These are phyloP conservation scores for Taphrina betulina DNA, from an alignment of 1,139 yeast genomes.

Conservation along the genomic window DNA sequence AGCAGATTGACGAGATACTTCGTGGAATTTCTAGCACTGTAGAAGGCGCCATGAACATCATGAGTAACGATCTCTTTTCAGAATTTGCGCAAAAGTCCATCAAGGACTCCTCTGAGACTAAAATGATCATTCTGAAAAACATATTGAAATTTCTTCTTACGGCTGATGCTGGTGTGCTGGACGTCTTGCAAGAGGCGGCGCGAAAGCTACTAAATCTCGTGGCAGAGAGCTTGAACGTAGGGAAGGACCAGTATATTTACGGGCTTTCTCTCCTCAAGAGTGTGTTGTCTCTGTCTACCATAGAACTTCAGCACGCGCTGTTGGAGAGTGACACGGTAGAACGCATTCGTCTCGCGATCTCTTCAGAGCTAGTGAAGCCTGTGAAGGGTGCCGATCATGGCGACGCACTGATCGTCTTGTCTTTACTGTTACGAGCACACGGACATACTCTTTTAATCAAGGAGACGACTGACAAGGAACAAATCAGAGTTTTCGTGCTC, in stretches of 20 bases:
- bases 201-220: no score
- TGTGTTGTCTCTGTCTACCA: no score
- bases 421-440: neutral
- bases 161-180: neutral
- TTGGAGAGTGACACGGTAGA: neutral
- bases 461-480: neutral
- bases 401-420: conserved; percentile 7
- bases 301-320: no score
- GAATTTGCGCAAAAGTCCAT: neutral
- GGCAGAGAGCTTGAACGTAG: no score
- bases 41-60: conserved; percentile 12
- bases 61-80: neutral
- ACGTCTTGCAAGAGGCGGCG: conserved; percentile 1
- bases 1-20: neutral
- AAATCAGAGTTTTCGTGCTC: conserved; percentile 1
- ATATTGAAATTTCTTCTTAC: neutral
- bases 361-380: neutral
- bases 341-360: neutral
- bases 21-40: neutral
- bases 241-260: no score
- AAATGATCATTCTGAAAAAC: neutral
- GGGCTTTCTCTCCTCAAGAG: no score
- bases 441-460: conserved; percentile 4
- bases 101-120: no score
- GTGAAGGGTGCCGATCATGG: neutral